A percentile compares a stretch with the other conserved stretches of the same genome.
phyloP scores from a whole-genome alignment of 176 grass and related monocot genomes.

The Triticum turgidum region DNA sequence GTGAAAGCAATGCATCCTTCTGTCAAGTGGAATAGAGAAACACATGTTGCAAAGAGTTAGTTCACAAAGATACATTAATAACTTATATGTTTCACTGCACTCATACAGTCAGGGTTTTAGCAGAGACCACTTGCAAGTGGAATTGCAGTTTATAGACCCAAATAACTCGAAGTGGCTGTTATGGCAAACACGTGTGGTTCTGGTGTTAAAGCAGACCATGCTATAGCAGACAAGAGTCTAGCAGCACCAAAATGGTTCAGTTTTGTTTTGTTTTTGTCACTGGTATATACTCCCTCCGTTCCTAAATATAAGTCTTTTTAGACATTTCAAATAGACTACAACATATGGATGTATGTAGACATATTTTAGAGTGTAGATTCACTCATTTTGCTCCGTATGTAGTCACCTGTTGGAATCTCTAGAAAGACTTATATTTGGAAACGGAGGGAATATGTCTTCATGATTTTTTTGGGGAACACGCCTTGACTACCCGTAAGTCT shows the following conservation, averaged over 20 bases:
- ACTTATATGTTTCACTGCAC: not conserved
- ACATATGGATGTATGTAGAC: too few species aligned
- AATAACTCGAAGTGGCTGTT: not conserved
- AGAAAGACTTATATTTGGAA: too few species aligned
- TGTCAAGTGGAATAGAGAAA: conserved; percentile 38
- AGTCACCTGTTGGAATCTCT: too few species aligned
- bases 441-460: not conserved
- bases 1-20: conserved; percentile 82
- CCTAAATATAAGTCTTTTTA: too few species aligned
- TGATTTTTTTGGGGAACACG: not conserved
- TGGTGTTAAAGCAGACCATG: conserved; percentile 3
- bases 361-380: too few species aligned
- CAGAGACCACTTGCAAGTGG: not conserved
- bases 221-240: not conserved
- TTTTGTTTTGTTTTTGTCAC: not conserved
- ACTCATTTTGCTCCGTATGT: too few species aligned
- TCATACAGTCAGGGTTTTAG: conserved; percentile 2
- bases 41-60: conserved; percentile 14
- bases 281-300: not conserved
- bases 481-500: not conserved
- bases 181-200: not conserved
- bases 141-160: not conserved
- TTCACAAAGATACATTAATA: conserved; percentile 11
- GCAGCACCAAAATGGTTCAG: conserved; percentile 1
- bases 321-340: too few species aligned